A percentile compares a stretch with the other conserved stretches of the same genome.
Conservation (phyloP, 495 filamentous ascomycete species). For the Glutinoglossum americanum region DNA sequence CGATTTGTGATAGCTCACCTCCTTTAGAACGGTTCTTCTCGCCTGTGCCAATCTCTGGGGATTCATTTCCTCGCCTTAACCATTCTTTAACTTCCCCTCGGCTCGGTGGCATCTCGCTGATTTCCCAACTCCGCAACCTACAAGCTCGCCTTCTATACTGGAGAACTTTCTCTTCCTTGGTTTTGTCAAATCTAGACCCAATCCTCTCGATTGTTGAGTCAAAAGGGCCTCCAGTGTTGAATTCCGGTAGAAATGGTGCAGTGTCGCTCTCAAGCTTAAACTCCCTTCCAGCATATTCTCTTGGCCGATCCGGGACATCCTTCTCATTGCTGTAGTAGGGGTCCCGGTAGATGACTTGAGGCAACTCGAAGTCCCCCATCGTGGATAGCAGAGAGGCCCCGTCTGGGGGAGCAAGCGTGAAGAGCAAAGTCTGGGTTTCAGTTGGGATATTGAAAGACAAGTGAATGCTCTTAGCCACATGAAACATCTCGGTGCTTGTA, state of each 20-base stretch:
- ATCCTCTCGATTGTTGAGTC: slow-evolving; percentile 29
- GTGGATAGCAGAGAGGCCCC: slow-evolving; percentile 14
- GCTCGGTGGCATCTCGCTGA: slow-evolving; percentile 42
- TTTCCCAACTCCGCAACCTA: slow-evolving; percentile 40
- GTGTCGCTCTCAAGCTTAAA: slow-evolving; percentile 59
- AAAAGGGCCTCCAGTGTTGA: slow-evolving; percentile 42
- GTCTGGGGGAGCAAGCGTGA: slow-evolving; percentile 11
- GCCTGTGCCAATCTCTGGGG: neutral
- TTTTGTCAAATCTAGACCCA: slow-evolving; percentile 20
- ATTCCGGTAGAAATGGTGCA: slow-evolving; percentile 55
- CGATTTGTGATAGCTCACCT: slow-evolving; percentile 55
- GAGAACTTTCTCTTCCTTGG: slow-evolving; percentile 27
- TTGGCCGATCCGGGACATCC: slow-evolving; percentile 58
- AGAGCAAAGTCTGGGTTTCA: neutral
- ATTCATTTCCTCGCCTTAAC: slow-evolving; percentile 23
- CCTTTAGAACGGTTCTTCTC: neutral
- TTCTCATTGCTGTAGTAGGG: slow-evolving; percentile 70
- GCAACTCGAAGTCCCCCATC: slow-evolving; percentile 15
- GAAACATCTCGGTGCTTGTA: neutral
- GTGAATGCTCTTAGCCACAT: neutral
- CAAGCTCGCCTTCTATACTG: slow-evolving; percentile 28
- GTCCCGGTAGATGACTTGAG: slow-evolving; percentile 56
- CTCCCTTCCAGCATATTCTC: slow-evolving; percentile 77
- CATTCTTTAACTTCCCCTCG: slow-evolving; percentile 49
- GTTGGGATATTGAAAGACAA: neutral